These are phyloP conservation scores for Termitomyces sp. DNA, from an alignment of 768 basidiomycete genomes.

Conservation along the genomic window DNA sequence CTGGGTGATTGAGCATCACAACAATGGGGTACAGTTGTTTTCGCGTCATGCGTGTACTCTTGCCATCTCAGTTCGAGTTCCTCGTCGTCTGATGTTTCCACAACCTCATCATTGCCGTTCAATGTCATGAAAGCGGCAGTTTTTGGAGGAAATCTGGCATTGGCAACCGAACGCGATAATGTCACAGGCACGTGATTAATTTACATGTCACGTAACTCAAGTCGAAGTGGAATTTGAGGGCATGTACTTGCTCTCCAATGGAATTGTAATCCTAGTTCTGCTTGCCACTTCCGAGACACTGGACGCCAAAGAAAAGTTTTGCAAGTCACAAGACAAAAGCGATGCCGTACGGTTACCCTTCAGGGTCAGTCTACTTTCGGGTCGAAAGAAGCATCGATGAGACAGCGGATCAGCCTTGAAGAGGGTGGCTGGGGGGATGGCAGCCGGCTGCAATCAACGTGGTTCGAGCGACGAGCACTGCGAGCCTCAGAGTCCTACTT, in stretches of 20 bases:
- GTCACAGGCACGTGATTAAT: conserved; percentile 7
- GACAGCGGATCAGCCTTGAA: neutral
- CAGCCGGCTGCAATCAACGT: too few relatives aligned
- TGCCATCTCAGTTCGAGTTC: conserved; percentile 41
- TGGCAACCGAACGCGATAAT: conserved; percentile 7
- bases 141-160: too few relatives aligned
- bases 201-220: neutral
- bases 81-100: conserved; percentile 62
- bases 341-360: neutral
- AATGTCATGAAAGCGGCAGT: conserved; percentile 10
- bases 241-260: too few relatives aligned
- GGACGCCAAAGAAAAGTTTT: neutral
- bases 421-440: neutral
- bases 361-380: too few relatives aligned
- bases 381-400: neutral
- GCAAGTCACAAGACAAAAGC: neutral
- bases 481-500: too few relatives aligned
- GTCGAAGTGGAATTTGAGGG: neutral
- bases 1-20: conserved; percentile 17
- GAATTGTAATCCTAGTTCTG: neutral
- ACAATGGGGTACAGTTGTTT: neutral
- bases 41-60: neutral
- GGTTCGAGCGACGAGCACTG: too few relatives aligned
- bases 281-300: too few relatives aligned
- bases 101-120: conserved; percentile 41